Evolutionary conservation across 2,329 filamentous ascomycete genomes (phyloP), one percentile per base, ranked within the genome.

Genomic region (Aspergillus pseudotamarii): DNA sequence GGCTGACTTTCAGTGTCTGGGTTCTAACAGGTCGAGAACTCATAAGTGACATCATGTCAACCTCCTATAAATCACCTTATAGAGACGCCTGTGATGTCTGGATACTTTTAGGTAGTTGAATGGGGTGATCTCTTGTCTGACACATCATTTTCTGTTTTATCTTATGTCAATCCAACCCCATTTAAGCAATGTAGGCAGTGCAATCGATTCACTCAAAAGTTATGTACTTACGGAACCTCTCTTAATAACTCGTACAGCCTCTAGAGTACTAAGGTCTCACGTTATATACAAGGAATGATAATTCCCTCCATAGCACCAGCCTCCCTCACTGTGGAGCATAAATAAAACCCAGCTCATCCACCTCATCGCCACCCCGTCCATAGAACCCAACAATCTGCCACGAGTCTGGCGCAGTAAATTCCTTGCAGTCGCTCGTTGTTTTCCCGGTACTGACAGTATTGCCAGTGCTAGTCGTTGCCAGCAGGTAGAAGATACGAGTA

Each of bases 401-500:
- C 3, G 83, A 84, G 1, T 64, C 62, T 23, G 82, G 82, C 2
- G 84, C 84, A n/a, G 70, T 74, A 58, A 79, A 83, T 2, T 78
- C 80, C 6, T 74, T 70, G 69, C 85, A 88, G 63, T 83, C 81
- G 12, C 66, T 71, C 0, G 84, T 87, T 32, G 74, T 68, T 0
- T 73, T 80, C 1, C 86, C 85, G 2, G 80, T 73, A 14, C 73
- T 71, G 6, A 87, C 65, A 0, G 75, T 82, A 26, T 80, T 78
- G 1, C 84, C 85, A 0, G 75, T 60, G 67, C 80, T 85, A 1
- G 85, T 87, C 1, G 78, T 83, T n/a, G 85, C 83, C 61, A 79
- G 68, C 64, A 86, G 81, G 70, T 84, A 88, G 70, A 89, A 87
- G 68, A 82, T 82, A 36, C 86, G 81, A n/a, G 83, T 85, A 16